Base-by-base conservation (phyloP, 2,329 filamentous ascomycete species). In the Penicillium sp. region DNA sequence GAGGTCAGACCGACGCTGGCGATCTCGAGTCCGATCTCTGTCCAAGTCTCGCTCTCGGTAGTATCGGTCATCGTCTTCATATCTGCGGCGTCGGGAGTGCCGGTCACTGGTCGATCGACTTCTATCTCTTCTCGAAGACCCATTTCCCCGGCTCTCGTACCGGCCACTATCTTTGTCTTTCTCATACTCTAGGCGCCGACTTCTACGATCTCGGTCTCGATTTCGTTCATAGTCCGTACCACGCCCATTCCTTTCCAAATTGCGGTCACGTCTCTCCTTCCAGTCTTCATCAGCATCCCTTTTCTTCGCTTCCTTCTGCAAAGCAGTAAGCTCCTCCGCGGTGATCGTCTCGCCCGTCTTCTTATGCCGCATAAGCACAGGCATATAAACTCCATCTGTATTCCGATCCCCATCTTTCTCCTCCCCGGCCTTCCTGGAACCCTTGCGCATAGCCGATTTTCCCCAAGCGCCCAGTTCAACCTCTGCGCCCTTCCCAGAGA, bases 401-500 rank as follows among this genome's bases (percentile, higher is more conserved):
- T 70, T 74, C 71, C 74, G 44, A 72, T 76, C 70, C 67, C 78
- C 56, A 60, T 83, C 76, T 64, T 83, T 84, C 19, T 23, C 30
- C 30, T 62, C 60, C 35, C 81, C 82, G 61, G 82, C 82, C 70
- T 86, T 85, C 60, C 85, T 84, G 59, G 86, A 87, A 63, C 81
- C 82, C 57, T 83, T 81, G 57, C 81, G 80, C 76, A 83, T 84
- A 15, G 83, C 82, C 9, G 81, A 77, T 65, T 90, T 91, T 13
- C 93, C 90, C 91, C 91, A 96, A 1, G 87, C 89, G 1, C 91
- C 92, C 19, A 96, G 79, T 68, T 96, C 91, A 64, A 91, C 85
- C 23, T 90, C 88, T 17, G 78, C 77, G 7, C 75, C 76, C 61
- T 76, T 78, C 1, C 83, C 84, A 5, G 83, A 82, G 23, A 92